Evolutionary conservation across 164 flowering plant species (phyloP).

Genomic region (Tinospora cordifolia): DNA sequence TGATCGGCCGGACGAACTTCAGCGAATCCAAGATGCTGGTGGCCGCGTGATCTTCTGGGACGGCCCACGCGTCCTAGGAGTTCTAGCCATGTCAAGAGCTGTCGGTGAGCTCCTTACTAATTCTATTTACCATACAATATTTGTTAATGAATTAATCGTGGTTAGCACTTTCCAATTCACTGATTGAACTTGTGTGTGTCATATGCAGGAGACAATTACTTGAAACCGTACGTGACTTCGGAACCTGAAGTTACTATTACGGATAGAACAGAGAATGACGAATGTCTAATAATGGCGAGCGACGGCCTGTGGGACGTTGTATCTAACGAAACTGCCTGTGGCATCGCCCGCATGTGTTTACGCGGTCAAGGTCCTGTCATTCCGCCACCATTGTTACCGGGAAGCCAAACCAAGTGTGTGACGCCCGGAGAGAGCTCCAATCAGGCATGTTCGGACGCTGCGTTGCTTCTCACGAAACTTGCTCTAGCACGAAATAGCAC

Average conservation of each 20-base stretch:
- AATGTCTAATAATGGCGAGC: constrained; percentile 67
- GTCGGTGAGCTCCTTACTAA: constrained; percentile 33
- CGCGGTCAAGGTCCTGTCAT: constrained; percentile 29
- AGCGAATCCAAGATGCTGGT: constrained; percentile 63
- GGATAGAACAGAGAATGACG: constrained; percentile 51
- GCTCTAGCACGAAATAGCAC: constrained; percentile 65
- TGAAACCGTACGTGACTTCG: constrained; percentile 63
- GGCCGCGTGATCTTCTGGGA: constrained; percentile 86
- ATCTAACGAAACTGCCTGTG: constrained; percentile 56
- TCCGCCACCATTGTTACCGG: constrained; percentile 25
- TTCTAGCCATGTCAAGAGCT: constrained; percentile 86
- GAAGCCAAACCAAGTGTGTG: constrained; percentile 1
- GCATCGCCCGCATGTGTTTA: constrained; percentile 71
- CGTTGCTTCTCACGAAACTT: constrained; percentile 67
- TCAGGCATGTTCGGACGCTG: constrained; percentile 67
- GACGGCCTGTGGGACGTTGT: constrained; percentile 86
- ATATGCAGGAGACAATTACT: constrained; percentile 46
- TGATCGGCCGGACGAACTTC: constrained; percentile 72
- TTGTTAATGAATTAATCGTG: not conserved
- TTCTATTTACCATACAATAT: not conserved
- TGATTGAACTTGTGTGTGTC: not conserved
- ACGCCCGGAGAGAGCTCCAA: constrained; percentile 39
- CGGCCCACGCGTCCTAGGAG: constrained; percentile 71
- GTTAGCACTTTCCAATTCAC: not conserved
- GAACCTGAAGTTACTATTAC: constrained; percentile 61